Percentiles rank a stretch among this genome's conserved stretches.
phyloP scores from a whole-genome alignment of 352 stramenopile genomes.

The Phytophthora pluvialis region DNA sequence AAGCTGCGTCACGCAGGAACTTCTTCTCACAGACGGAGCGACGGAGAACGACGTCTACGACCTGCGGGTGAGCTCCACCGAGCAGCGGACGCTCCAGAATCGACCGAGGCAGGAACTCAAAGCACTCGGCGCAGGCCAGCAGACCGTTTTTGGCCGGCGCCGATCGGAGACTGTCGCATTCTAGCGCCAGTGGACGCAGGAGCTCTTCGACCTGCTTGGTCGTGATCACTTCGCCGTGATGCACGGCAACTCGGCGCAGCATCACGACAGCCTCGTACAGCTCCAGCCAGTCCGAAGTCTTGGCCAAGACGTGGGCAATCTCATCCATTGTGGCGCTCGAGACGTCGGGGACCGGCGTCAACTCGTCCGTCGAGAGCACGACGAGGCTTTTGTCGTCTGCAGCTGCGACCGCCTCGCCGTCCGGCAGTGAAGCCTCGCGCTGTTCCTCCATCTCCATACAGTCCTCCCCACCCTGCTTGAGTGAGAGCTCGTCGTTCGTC shows the following conservation, averaged over 20 bases:
- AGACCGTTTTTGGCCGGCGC: conserved; percentile 77
- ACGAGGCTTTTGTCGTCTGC: conserved; percentile 52
- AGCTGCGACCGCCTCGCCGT: not conserved
- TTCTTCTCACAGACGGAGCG: conserved; percentile 76
- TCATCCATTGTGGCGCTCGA: conserved; percentile 23
- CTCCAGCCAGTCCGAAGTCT: conserved; percentile 54
- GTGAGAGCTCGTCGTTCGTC: not conserved
- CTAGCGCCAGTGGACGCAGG: conserved; percentile 44
- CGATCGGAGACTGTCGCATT: conserved; percentile 71
- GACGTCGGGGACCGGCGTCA: conserved; percentile 38
- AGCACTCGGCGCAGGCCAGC: conserved; percentile 66
- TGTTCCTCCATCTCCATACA: conserved; percentile 16
- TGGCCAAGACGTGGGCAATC: conserved; percentile 39
- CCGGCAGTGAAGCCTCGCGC: conserved; percentile 19
- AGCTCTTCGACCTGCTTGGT: conserved; percentile 32
- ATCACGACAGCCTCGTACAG: conserved; percentile 68
- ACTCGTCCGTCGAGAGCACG: conserved; percentile 51
- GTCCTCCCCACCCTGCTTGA: not conserved
- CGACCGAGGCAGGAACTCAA: conserved; percentile 43
- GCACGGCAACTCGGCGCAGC: conserved; percentile 63
- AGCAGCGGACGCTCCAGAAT: conserved; percentile 32
- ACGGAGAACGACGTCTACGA: conserved; percentile 66
- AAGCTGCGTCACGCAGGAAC: conserved; percentile 69
- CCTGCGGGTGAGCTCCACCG: conserved; percentile 16
- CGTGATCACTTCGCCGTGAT: conserved; percentile 42